Evolutionary conservation across 164 flowering plant species (phyloP).

Genomic region (Saururus chinensis): DNA sequence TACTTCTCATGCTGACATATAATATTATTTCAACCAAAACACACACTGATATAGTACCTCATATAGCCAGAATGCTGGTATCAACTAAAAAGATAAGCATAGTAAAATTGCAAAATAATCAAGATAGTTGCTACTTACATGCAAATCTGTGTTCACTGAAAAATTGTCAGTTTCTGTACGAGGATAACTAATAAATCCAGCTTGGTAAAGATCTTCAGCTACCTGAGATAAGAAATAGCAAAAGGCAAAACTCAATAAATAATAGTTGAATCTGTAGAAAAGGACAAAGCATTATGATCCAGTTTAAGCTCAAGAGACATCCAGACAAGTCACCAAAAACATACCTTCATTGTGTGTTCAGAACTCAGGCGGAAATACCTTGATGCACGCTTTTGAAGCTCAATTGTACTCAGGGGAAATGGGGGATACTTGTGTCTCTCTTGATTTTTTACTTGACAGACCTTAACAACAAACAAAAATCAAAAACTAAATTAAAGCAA

Average conservation of each 20-base stretch:
- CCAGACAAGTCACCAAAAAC: neutral
- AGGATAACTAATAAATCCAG: slow-evolving; percentile 98
- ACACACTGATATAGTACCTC: neutral
- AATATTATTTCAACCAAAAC: neutral
- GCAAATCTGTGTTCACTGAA: slow-evolving; percentile 70
- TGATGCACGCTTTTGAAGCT: slow-evolving; percentile 97
- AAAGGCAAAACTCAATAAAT: neutral
- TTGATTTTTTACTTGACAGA: slow-evolving; percentile 62
- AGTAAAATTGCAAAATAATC: neutral
- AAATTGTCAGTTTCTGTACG: slow-evolving; percentile 94
- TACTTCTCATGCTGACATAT: neutral
- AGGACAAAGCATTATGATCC: neutral
- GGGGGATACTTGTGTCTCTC: slow-evolving; percentile 84
- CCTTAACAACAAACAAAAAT: slow-evolving; percentile 28
- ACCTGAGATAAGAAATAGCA: slow-evolving; percentile 36
- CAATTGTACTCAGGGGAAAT: slow-evolving; percentile 83
- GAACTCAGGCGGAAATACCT: slow-evolving; percentile 91
- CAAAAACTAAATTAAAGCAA: neutral
- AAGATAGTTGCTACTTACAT: slow-evolving; percentile 33
- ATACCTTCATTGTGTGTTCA: slow-evolving; percentile 94
- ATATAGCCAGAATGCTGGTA: neutral
- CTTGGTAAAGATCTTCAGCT: slow-evolving; percentile 92
- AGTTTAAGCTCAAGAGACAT: neutral
- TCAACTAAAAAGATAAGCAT: neutral
- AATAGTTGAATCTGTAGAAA: neutral